Base-by-base conservation (phyloP, 345 rosid species). In the Acer yangbiense region DNA sequence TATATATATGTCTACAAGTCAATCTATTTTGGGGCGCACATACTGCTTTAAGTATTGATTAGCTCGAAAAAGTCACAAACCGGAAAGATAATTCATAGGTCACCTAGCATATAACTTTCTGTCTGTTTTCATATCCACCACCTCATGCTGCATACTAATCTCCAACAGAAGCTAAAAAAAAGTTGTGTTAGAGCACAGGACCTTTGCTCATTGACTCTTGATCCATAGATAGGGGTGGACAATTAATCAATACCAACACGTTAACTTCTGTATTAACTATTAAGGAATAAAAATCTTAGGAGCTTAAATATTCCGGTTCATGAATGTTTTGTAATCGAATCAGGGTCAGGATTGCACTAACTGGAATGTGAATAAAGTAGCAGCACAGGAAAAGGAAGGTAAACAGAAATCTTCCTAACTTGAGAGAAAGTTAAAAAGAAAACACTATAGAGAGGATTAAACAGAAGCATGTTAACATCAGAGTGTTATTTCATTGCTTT, bases 401-500 rank as follows among this genome's bases (percentile, higher is more conserved):
- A 23, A 72, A 16, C 27, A 64, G 46, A 74, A 64, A 64, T 64
- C 13, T n/a, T 65, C 62, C 62, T 50, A 2, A 35, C 17, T 46
- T n/a, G 3, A n/a, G 25, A 74, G 71, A 10, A 32, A n/a, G 50
- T 25, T 23, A 27, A 64, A 62, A 46, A 41, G 39, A 52, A 55
- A 35, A 74, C 20, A 21, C 43, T 27, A n/a, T 13, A 75, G 39
- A 20, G 54, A 60, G 43, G 18, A 72, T 10, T 2, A 39, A 72
- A 41, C 32, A 54, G n/a, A 41, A 63, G 77, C 64, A 64, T 9
- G 21, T 35, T 35, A 35, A 35, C 9, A 75, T 7, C 39, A 32
- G 46, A 29, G 63, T 52, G 46, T 20, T 32, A 18, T 65, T 75
- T 75, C 48, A 48, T n/a, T 35, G 71, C 64, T 46, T 65, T 20